A percentile compares a stretch with the other conserved stretches of the same genome.
phyloP scores from a whole-genome alignment of 2,329 filamentous ascomycete genomes.

The Aspergillus tamarii region DNA sequence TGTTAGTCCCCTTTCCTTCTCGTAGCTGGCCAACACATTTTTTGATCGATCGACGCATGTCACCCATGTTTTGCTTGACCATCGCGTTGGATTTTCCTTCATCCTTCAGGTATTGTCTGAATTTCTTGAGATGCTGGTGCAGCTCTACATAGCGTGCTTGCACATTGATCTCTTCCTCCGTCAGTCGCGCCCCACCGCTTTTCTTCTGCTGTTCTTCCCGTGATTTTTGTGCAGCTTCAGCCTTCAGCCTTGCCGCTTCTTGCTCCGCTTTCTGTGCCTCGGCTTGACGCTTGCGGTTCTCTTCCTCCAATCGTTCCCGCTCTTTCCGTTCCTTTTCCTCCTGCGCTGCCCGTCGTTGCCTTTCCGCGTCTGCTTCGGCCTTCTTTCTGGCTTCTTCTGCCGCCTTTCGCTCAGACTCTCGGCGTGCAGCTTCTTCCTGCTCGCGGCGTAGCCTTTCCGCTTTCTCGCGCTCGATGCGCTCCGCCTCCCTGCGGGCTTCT shows the following conservation, averaged over 20 bases:
- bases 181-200: constrained; percentile 32
- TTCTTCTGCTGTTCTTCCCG: constrained; percentile 33
- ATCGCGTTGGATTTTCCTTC: constrained; percentile 59
- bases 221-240: constrained; percentile 26
- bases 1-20: constrained; percentile 66
- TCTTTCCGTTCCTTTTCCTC: constrained; percentile 39
- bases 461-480: constrained; percentile 38
- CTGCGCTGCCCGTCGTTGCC: constrained; percentile 41
- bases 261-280: constrained; percentile 12
- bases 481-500: constrained; percentile 37
- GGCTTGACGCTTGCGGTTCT: constrained; percentile 23
- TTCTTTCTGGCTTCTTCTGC: constrained; percentile 42
- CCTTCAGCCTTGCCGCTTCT: not conserved
- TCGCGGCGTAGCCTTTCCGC: constrained; percentile 35
- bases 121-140: constrained; percentile 68
- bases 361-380: constrained; percentile 39
- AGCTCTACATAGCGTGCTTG: constrained; percentile 58
- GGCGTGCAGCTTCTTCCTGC: constrained; percentile 42
- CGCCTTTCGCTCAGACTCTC: constrained; percentile 47
- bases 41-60: constrained; percentile 71
- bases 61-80: constrained; percentile 69
- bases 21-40: constrained; percentile 73
- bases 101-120: constrained; percentile 57
- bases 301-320: constrained; percentile 34
- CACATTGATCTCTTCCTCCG: constrained; percentile 43